Evolutionary conservation across 1,284 basidiomycete genomes (phyloP).

Genomic region (Tilletia walkeri): DNA sequence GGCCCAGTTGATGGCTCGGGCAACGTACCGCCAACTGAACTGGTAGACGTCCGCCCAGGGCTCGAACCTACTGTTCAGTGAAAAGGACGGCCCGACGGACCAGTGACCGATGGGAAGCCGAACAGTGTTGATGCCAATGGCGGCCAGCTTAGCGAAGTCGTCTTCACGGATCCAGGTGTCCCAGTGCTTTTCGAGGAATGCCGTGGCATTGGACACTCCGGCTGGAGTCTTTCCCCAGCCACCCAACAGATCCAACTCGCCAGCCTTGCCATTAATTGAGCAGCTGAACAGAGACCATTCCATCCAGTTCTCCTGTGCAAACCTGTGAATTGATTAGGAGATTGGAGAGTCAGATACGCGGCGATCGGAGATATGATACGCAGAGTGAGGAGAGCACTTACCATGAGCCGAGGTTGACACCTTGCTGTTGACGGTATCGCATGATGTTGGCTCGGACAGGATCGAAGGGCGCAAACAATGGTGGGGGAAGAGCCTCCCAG

Average conservation of each 20-base stretch:
- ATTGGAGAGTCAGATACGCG: background rate
- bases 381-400: background rate
- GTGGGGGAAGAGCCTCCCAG: conserved; percentile 34
- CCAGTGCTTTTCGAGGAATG: conserved; percentile 70
- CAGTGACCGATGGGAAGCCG: conserved; percentile 56
- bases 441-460: conserved; percentile 47
- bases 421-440: conserved; percentile 50
- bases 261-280: conserved; percentile 62
- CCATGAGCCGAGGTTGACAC: conserved; percentile 47
- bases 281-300: conserved; percentile 68
- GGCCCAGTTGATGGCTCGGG: conserved; percentile 70
- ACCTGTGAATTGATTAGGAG: conserved; percentile 59
- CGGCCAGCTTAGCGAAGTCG: conserved; percentile 56
- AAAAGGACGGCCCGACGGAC: conserved; percentile 57
- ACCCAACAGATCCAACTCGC: conserved; percentile 59
- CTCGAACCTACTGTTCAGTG: conserved; percentile 64
- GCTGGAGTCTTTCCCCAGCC: conserved; percentile 63
- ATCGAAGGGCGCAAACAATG: conserved; percentile 45
- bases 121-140: conserved; percentile 57
- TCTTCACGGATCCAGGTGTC: conserved; percentile 55
- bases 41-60: conserved; percentile 65
- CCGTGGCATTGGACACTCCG: conserved; percentile 58
- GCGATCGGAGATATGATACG: too few species aligned
- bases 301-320: conserved; percentile 78
- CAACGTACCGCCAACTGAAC: conserved; percentile 64